Evolutionary conservation across 202 grass and related monocot species (phyloP).

Genomic region (Zoysia matrella): DNA sequence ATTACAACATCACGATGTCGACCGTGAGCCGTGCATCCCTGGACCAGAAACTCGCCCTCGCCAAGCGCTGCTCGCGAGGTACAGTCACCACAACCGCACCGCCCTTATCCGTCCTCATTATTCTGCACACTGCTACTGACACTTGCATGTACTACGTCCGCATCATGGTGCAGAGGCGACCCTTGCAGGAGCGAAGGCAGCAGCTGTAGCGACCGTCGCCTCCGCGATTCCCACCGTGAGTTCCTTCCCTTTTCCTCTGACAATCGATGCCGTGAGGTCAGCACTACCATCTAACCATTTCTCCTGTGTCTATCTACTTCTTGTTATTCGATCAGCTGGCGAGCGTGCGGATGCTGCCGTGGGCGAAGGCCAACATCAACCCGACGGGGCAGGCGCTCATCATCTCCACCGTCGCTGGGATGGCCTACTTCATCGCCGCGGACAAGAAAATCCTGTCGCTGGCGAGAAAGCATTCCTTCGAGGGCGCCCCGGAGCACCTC

Average conservation of each 20-base stretch:
- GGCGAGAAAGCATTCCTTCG: conserved; percentile 63
- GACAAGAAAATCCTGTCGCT: conserved; percentile 71
- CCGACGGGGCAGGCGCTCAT: conserved; percentile 56
- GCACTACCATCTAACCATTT: too few relatives aligned
- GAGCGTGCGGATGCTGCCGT: conserved; percentile 64
- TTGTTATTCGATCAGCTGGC: conserved; percentile 26
- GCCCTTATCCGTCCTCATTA: too few relatives aligned
- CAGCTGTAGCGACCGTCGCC: conserved; percentile 55
- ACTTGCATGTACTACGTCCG: too few relatives aligned
- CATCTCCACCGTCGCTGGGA: conserved; percentile 66
- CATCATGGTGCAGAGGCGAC: conserved; percentile 50
- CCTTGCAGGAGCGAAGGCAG: conserved; percentile 61
- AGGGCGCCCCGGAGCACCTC: conserved; percentile 23
- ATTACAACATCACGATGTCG: conserved; percentile 31
- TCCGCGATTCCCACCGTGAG: conserved; percentile 60
- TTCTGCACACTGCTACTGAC: neutral
- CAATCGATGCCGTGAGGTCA: too few relatives aligned
- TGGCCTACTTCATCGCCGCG: conserved; percentile 75
- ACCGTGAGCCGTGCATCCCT: conserved; percentile 54
- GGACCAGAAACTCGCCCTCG: conserved; percentile 70
- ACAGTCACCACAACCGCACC: neutral
- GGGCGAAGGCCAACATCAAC: conserved; percentile 60
- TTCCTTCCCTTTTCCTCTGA: neutral
- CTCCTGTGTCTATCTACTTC: too few relatives aligned
- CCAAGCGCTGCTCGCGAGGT: conserved; percentile 67